These are phyloP conservation scores for Podospora appendiculata DNA, from an alignment of 495 filamentous ascomycete species.

Conservation along the genomic window DNA sequence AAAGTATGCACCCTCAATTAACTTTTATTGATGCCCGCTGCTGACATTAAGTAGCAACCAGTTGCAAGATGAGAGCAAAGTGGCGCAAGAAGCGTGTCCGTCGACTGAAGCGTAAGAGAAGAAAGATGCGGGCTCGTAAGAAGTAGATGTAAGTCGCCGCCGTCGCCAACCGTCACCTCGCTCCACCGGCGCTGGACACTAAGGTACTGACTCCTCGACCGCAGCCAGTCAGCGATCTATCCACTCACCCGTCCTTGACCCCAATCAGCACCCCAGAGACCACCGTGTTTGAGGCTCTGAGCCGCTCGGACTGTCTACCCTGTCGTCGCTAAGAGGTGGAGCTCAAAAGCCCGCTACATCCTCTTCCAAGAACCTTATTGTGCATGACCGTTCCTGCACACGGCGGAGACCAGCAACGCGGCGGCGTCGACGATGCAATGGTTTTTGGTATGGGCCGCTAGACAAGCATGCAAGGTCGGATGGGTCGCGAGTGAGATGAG, in stretches of 20 bases:
- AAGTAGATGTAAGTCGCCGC: slow-evolving; percentile 50
- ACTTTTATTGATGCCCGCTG: background rate
- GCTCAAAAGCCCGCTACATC: too few relatives aligned
- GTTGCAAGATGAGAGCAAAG: slow-evolving; percentile 89
- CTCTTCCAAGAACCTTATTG: too few relatives aligned
- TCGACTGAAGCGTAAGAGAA: slow-evolving; percentile 96
- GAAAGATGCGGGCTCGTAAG: slow-evolving; percentile 87
- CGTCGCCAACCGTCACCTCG: slow-evolving; percentile 1
- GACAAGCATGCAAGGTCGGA: too few relatives aligned
- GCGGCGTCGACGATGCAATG: slow-evolving; percentile 1
- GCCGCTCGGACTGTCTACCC: too few relatives aligned
- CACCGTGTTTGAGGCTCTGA: too few relatives aligned
- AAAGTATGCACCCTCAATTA: too few relatives aligned
- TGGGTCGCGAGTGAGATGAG: too few relatives aligned
- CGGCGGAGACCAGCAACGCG: background rate
- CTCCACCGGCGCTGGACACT: background rate
- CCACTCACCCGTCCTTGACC: too few relatives aligned
- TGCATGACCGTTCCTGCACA: background rate
- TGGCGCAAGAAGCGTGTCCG: slow-evolving; percentile 99
- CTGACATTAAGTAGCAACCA: slow-evolving; percentile 2
- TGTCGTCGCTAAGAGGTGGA: too few relatives aligned
- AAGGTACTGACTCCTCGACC: background rate
- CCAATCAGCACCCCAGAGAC: too few relatives aligned
- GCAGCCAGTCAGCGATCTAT: background rate
- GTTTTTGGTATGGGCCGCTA: too few relatives aligned